phyloP scores from a whole-genome alignment of 495 filamentous ascomycete species.

The Penicillium desertorum region DNA sequence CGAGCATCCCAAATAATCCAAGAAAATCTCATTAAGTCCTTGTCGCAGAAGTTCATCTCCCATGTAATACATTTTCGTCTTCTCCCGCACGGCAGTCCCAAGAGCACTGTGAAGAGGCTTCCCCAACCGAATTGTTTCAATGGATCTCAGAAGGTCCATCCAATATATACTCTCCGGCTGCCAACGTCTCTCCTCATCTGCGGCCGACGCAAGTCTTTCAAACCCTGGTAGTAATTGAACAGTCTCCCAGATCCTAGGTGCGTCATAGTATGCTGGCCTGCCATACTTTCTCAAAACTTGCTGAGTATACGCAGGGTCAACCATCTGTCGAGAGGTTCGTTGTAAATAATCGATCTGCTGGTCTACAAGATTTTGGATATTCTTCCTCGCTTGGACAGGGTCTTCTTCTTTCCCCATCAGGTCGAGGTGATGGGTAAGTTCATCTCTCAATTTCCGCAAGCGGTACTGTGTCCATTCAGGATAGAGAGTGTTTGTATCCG shows the following conservation, averaged over 20 bases:
- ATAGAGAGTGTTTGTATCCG: constrained; percentile 27
- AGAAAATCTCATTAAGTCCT: constrained; percentile 24
- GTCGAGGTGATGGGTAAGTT: constrained; percentile 16
- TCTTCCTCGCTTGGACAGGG: constrained; percentile 1
- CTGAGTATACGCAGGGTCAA: constrained; percentile 10
- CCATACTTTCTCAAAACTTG: constrained; percentile 14
- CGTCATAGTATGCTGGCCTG: constrained; percentile 19
- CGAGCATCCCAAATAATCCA: constrained; percentile 21
- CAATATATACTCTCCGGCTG: constrained; percentile 16
- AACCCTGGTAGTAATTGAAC: constrained; percentile 19
- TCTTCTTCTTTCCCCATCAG: constrained; percentile 1
- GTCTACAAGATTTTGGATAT: constrained; percentile 12
- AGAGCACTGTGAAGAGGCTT: constrained; percentile 13
- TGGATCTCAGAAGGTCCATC: constrained; percentile 21
- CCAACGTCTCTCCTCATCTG: constrained; percentile 15
- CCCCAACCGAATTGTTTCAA: constrained; percentile 14
- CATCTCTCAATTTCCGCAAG: constrained; percentile 20
- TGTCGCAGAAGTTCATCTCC: constrained; percentile 28
- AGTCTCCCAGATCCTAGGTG: constrained; percentile 15
- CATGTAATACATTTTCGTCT: constrained; percentile 16
- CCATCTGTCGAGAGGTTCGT: constrained; percentile 23
- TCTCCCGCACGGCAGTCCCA: constrained; percentile 11
- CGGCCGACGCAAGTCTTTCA: constrained; percentile 13
- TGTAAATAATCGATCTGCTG: constrained; percentile 21
- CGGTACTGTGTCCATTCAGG: constrained; percentile 33